These are phyloP conservation scores for Blastobotrys persicus DNA, from an alignment of 1,139 yeast species.

Conservation along the genomic window DNA sequence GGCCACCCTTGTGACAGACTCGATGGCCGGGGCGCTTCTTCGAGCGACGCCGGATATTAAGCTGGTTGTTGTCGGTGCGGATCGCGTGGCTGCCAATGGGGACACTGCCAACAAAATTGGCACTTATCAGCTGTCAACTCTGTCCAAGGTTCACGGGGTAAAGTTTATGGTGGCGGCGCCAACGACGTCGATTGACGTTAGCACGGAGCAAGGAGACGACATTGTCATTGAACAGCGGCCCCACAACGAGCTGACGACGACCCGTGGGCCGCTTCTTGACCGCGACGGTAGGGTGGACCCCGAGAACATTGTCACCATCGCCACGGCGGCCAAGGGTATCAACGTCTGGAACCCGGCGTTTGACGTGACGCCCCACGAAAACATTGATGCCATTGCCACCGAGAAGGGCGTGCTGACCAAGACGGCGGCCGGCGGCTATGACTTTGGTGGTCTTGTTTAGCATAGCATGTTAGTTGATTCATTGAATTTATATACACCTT, in stretches of 20 bases:
- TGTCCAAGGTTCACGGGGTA: conserved; percentile 52
- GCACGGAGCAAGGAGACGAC: conserved; percentile 63
- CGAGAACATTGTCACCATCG: conserved; percentile 46
- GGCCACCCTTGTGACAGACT: conserved; percentile 83
- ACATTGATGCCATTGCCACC: conserved; percentile 86
- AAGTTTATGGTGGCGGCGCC: conserved; percentile 95
- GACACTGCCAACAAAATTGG: conserved; percentile 97
- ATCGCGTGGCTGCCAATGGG: conserved; percentile 81
- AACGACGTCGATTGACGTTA: conserved; percentile 77
- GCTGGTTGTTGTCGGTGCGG: conserved; percentile 97
- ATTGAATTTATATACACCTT: neutral
- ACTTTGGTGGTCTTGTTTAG: neutral
- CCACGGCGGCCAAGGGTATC: conserved; percentile 82
- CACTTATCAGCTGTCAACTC: conserved; percentile 82
- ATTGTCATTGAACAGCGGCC: conserved; percentile 90
- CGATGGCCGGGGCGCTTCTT: conserved; percentile 82
- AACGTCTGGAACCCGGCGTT: conserved; percentile 95
- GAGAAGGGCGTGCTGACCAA: conserved; percentile 55
- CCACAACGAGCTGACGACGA: conserved; percentile 67
- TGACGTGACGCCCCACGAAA: conserved; percentile 81
- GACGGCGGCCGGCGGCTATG: conserved; percentile 19
- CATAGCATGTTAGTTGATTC: neutral
- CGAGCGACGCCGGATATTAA: conserved; percentile 54
- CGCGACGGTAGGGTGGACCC: conserved; percentile 29
- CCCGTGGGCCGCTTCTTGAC: conserved; percentile 59